Conservation (phyloP, 78 protist species). For the Dictyostelium purpureum region DNA sequence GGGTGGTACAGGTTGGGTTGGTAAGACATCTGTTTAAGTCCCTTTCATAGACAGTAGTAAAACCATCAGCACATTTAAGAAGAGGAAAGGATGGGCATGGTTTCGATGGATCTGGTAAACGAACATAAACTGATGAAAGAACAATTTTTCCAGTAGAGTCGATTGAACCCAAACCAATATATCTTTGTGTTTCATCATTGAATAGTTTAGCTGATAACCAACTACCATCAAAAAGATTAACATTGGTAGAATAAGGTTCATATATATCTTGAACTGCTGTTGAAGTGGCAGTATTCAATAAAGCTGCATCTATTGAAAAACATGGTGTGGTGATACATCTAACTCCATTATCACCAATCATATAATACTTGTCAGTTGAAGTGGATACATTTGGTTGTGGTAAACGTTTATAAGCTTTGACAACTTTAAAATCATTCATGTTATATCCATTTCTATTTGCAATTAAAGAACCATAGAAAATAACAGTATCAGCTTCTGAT, state of each 20-base stretch:
- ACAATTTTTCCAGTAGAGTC: not conserved
- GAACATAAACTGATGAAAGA: not conserved
- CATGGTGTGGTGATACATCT: not conserved
- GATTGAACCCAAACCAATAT: not conserved
- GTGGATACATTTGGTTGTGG: not conserved
- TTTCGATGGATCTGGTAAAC: not conserved
- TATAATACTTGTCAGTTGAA: not conserved
- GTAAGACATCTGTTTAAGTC: not conserved
- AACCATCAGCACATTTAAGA: not conserved
- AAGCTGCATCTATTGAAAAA: not conserved
- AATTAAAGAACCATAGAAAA: not conserved
- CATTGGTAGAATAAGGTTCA: not conserved
- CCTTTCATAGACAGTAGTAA: not conserved
- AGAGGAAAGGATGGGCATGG: not conserved
- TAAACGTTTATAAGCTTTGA: not conserved
- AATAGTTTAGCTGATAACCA: not conserved
- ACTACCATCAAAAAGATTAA: not conserved
- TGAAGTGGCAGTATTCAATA: not conserved
- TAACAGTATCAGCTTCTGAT: not conserved
- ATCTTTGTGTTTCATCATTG: not conserved
- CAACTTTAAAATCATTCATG: not conserved
- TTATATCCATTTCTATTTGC: not conserved
- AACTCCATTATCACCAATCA: not conserved
- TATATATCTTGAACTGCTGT: not conserved
- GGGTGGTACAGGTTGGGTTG: not conserved